phyloP scores from a whole-genome alignment of 2,329 filamentous ascomycete genomes.

The Xylariomycetidae sp. region DNA sequence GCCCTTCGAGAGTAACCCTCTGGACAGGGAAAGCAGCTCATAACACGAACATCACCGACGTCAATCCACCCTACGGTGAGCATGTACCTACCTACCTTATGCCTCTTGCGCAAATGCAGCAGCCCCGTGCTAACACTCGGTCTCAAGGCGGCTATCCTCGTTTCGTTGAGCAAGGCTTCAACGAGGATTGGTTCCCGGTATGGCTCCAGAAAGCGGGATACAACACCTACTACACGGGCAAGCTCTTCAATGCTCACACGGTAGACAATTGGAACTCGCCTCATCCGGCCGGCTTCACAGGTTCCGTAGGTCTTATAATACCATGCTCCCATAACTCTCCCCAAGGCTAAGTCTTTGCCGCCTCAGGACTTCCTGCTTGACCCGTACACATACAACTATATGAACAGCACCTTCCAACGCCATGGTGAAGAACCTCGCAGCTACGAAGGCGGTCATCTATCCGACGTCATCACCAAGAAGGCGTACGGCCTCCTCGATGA shows the following conservation, averaged over 20 bases:
- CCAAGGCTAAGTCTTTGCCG: no score
- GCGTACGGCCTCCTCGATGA: conserved; percentile 56
- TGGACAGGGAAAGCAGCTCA: conserved; percentile 55
- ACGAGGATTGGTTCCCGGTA: conserved; percentile 49
- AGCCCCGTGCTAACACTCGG: background rate
- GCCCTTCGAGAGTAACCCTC: conserved; percentile 45
- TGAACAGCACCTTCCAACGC: conserved; percentile 58
- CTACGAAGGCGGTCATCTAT: conserved; percentile 31
- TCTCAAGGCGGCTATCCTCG: conserved; percentile 44
- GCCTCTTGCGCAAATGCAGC: no score
- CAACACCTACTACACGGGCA: conserved; percentile 53
- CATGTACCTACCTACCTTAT: conserved; percentile 30
- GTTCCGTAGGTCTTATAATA: conserved; percentile 13
- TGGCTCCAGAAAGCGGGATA: conserved; percentile 53
- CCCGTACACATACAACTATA: conserved; percentile 62
- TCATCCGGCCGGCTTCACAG: conserved; percentile 20
- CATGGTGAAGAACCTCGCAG: conserved; percentile 42
- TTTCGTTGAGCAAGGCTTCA: conserved; percentile 45
- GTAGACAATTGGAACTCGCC: conserved; percentile 36
- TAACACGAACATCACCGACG: conserved; percentile 56
- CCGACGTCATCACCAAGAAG: conserved; percentile 55
- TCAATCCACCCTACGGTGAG: conserved; percentile 45
- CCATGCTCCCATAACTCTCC: no score
- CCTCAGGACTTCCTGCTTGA: conserved; percentile 54
- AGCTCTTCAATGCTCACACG: conserved; percentile 49